These are phyloP conservation scores for Atkinsonella texensis DNA, from an alignment of 2,329 filamentous ascomycete species.

Conservation along the genomic window DNA sequence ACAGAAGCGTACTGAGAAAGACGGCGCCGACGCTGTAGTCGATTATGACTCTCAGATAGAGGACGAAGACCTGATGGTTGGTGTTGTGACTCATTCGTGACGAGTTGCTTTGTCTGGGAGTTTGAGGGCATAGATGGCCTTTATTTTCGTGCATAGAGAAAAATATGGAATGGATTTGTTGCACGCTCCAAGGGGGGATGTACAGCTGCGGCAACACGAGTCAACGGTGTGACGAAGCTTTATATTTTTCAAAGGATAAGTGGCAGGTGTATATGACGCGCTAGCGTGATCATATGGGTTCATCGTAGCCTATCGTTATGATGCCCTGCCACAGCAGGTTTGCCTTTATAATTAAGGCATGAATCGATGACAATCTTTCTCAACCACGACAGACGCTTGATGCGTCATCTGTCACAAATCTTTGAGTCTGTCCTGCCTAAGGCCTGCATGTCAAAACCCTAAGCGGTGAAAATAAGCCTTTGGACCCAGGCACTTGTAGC, in stretches of 20 bases:
- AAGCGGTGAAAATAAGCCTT: too few relatives aligned
- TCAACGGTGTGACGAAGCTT: background rate
- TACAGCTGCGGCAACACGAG: background rate
- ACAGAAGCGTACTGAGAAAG: constrained; percentile 33
- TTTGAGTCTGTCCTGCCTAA: too few relatives aligned
- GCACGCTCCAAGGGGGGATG: background rate
- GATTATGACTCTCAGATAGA: constrained; percentile 38
- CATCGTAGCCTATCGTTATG: too few relatives aligned
- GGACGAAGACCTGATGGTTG: constrained; percentile 51
- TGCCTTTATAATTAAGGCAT: too few relatives aligned
- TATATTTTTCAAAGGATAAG: background rate
- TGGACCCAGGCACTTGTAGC: too few relatives aligned
- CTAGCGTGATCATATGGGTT: too few relatives aligned
- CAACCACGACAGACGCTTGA: too few relatives aligned
- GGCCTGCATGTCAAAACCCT: too few relatives aligned
- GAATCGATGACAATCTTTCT: too few relatives aligned
- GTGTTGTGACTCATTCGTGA: constrained; percentile 17
- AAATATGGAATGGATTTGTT: background rate
- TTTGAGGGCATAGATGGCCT: background rate
- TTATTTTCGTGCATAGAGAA: background rate
- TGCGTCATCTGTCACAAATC: too few relatives aligned
- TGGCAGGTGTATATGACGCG: background rate
- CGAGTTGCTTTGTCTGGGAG: background rate
- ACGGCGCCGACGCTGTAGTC: constrained; percentile 21
- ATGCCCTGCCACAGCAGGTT: too few relatives aligned